Evolutionary conservation across 495 filamentous ascomycete genomes (phyloP), one percentile per base, ranked within the genome.

Genomic region (Endocarpon pusillum): DNA sequence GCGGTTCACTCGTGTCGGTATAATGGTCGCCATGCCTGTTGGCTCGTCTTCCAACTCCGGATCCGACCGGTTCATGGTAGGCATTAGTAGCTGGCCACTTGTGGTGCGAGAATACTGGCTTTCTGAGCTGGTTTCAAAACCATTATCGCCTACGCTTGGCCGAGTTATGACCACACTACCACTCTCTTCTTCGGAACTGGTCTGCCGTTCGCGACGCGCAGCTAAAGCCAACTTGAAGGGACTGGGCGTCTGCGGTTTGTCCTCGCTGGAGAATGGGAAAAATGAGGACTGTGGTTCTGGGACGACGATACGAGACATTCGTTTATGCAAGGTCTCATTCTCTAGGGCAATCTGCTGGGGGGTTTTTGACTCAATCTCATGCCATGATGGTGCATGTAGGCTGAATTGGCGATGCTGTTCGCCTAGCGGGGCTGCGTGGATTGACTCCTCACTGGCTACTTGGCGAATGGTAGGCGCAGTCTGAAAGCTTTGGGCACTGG

Each of bases 101-200:
- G 62, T 65, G 6, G 61, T 62, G 40, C 67, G 56, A 10, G 69
- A 75, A 51, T 75, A 75, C 2, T 71, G 35, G 36, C 70, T 75
- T 2, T 61, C 60, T 12, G 63, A 61, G 20, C 47, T 46, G n/a
- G 42, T 35, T 26, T 42, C 39, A 19, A 25, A 18, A 24, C 26
- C 35, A 17, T 35, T 33, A 30, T 37, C 19, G 23, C 30, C 26
- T 14, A 23, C 27, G 12, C 30, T 32, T 5, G 21, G 23, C 25
- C 10, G 34, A 9, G 21, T 21, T 34, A 54, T 43, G 33, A 46
- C 41, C 3, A 47, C 34, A 32, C 47, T 52, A 7, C 25, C 42
- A 31, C 33, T 37, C 4, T 44, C 37, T 8, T 48, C 47, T 19
- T 50, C 48, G 0, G 41, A 45, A 8, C 38, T 42, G n/a, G 42